A percentile compares a stretch with the other conserved stretches of the same genome.
Conservation (phyloP, 129 eudicot genomes). For the Logfia minima region DNA sequence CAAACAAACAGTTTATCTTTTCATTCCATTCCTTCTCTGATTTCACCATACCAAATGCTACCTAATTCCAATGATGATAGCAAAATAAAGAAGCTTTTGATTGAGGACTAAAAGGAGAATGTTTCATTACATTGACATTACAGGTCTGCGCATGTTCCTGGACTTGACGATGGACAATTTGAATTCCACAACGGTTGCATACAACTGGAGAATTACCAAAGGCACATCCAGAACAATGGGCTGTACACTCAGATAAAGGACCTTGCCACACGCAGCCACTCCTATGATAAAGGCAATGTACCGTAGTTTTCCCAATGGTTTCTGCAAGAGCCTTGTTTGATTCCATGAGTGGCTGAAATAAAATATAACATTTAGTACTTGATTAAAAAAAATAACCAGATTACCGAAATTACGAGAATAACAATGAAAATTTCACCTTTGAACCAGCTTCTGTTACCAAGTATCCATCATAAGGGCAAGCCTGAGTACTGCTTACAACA, state of each 20-base stretch:
- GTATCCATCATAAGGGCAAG: conserved; percentile 97
- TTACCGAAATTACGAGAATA: background rate
- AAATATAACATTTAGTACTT: background rate
- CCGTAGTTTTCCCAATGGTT: conserved; percentile 74
- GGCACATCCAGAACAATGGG: conserved; percentile 74
- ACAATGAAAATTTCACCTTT: conserved; percentile 44
- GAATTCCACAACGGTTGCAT: conserved; percentile 90
- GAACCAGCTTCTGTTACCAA: conserved; percentile 85
- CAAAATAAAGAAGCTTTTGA: conserved; percentile 6
- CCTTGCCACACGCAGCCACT: conserved; percentile 99
- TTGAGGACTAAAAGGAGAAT: background rate
- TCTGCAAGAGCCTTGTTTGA: conserved; percentile 79
- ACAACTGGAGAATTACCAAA: conserved; percentile 91
- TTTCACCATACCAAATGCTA: background rate
- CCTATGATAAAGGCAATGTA: conserved; percentile 81
- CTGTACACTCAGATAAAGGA: conserved; percentile 69
- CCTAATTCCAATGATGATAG: background rate
- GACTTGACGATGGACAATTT: conserved; percentile 91
- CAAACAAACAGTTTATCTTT: no score
- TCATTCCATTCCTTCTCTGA: background rate
- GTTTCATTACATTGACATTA: conserved; percentile 51
- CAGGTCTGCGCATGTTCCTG: conserved; percentile 95
- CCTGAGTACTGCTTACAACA: conserved; percentile 71
- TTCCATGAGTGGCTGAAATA: conserved; percentile 74
- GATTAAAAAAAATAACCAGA: background rate